Conservation (phyloP, 176 grass and related monocot genomes). For the Ensete ventricosum region DNA sequence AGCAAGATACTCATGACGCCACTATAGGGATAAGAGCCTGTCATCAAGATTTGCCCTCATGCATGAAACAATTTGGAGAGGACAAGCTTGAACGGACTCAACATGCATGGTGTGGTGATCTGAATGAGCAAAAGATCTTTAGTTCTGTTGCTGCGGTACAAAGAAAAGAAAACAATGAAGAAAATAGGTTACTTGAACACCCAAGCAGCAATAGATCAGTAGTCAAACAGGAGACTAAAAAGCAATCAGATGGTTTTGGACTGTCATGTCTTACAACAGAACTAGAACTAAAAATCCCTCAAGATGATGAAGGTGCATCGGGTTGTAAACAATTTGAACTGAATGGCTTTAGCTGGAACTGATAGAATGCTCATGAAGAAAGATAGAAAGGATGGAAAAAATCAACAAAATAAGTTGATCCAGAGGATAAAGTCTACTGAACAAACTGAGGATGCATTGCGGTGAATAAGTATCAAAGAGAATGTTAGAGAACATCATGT, state of each 20-base stretch:
- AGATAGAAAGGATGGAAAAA: neutral
- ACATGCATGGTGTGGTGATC: constrained; percentile 5
- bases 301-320: constrained; percentile 4
- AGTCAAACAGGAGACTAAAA: constrained; percentile 26
- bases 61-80: neutral
- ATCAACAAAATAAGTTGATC: neutral
- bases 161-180: constrained; percentile 2
- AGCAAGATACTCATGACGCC: constrained; percentile 31
- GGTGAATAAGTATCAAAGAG: no score
- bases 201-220: constrained; percentile 30
- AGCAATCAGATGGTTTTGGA: constrained; percentile 32
- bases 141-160: neutral
- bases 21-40: constrained; percentile 23
- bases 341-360: constrained; percentile 68
- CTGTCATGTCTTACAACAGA: constrained; percentile 9
- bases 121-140: constrained; percentile 2
- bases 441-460: neutral
- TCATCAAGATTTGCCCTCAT: neutral
- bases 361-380: neutral
- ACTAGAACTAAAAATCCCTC: constrained; percentile 49
- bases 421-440: neutral
- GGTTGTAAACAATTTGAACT: constrained; percentile 42
- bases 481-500: neutral
- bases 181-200: constrained; percentile 36
- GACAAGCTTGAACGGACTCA: constrained; percentile 1